These are phyloP conservation scores for Whalleya microplaca DNA, from an alignment of 2,329 filamentous ascomycete species.

Conservation along the genomic window DNA sequence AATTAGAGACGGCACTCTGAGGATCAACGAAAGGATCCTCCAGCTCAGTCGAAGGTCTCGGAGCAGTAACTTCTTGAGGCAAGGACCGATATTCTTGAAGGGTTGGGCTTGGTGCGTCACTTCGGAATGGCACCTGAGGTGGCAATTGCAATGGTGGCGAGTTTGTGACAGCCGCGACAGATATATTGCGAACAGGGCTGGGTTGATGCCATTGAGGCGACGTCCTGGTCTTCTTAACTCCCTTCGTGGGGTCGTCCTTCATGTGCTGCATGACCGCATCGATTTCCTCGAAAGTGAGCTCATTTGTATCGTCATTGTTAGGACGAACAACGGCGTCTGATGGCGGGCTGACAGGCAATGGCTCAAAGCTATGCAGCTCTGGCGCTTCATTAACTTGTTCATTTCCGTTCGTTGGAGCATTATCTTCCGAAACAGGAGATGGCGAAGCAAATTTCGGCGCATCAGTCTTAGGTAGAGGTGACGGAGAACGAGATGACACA, in stretches of 20 bases:
- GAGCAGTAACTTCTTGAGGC: conserved; percentile 51
- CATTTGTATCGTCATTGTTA: conserved; percentile 34
- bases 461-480: conserved; percentile 46
- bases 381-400: conserved; percentile 26
- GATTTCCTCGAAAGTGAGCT: conserved; percentile 77
- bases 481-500: conserved; percentile 45
- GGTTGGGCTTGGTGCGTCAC: conserved; percentile 75
- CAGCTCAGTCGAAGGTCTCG: conserved; percentile 56
- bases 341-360: conserved; percentile 37
- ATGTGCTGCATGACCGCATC: conserved; percentile 91
- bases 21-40: conserved; percentile 66
- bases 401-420: conserved; percentile 2
- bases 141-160: conserved; percentile 59
- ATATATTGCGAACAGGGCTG: conserved; percentile 44
- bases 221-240: conserved; percentile 66
- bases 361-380: conserved; percentile 39
- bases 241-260: conserved; percentile 73
- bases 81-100: conserved; percentile 58
- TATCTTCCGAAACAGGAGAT: conserved; percentile 39
- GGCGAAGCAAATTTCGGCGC: conserved; percentile 49
- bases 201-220: conserved; percentile 51
- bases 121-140: conserved; percentile 57
- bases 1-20: conserved; percentile 47
- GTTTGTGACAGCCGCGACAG: conserved; percentile 44
- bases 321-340: conserved; percentile 31